Evolutionary conservation across 805 yeast species (phyloP), one percentile per base, ranked within the genome.

Genomic region (Wilhelminamyces savonicus): DNA sequence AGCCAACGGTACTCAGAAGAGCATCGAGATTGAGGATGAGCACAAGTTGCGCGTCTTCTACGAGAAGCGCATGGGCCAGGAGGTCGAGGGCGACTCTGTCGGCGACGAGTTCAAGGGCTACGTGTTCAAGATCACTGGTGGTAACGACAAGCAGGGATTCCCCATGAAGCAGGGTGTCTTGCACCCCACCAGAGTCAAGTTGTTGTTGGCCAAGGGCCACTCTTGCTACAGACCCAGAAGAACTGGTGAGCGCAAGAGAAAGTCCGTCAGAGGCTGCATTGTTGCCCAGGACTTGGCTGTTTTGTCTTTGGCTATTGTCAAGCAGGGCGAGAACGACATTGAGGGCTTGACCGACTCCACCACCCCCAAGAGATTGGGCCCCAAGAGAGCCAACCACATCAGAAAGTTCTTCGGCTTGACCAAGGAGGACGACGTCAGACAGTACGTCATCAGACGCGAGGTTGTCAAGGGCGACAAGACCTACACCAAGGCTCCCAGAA

Each of bases 131-230:
- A 88, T 92, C 70, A 73, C 97, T 58, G 98, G 98, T 67, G 98
- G 98, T 82, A 92, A 92, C 83, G 98, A 92, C 78, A 92, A 92
- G 77, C 98, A 92, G 78, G 98, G 98, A 77, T 92, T 92, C 96
- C 97, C 98, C 75, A 92, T 94, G 98, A 92, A 88, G 75, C 98
- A 94, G 76, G 98, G 98, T 82, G 98, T 92, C 50, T 76, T 92
- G 80, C 92, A 86, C 78, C 97, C 98, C 74, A 87, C 94, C 81
- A 94, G 98, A 82, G 97, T 92, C 58, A 87, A 84, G 69, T 80
- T 92, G 59, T 79, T 92, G 66, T 77, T 92, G 65, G 69, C 95
- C 54, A 80, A 86, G 74, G 95, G 90, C 62, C 82, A 75, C 76
- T 85, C 97, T 56, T 90, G 97, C 79, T 92, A 92, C 94, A 90